Evolutionary conservation across 1,284 basidiomycete genomes (phyloP), one percentile per base, ranked within the genome.

Genomic region (Boletus semigastroideus): DNA sequence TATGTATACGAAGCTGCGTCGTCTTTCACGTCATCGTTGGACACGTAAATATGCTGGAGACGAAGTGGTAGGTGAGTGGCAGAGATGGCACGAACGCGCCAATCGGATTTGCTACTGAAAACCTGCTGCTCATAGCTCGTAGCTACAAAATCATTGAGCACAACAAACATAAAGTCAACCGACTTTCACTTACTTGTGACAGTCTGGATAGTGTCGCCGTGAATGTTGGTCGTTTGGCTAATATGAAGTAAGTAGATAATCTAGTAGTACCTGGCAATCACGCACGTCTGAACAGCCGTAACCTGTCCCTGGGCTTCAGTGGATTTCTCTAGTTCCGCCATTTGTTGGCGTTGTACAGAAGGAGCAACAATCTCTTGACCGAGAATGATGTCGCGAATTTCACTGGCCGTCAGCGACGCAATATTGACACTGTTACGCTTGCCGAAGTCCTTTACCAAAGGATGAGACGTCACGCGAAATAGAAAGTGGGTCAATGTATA

Each of bases 341-440:
- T 98, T 75, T 99, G 96, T 72, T 99, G 97, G 46, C 97, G 88
- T 70, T 99, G 97, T 2, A 90, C 86, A 13, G 87, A 92, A 0
- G 90, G 90, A 7, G 94, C 93, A 48, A 90, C 90, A 60, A 98
- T 98, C 74, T 98, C 95, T 79, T 98, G 96, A 68, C 94, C 94
- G 43, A 98, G 81, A 59, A 98, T 98, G 69, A 97, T 93, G 69
- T 98, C 94, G 53, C 94, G 86, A 57, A 99, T 94, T 74, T 99
- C 97, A 60, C 90, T 94, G 41, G 92, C 89, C 0, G 97, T 99
- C 57, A 99, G 74, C 27, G 95, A 98, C 1, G 95, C 96, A 46
- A 98, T 95, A 72, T 99, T 99, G 72, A 99, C 97, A 56, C 92
- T 94, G 73, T 99, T 99, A 51, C 97, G 87, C 77, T 99, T 99